Base-by-base conservation (phyloP, 192 early-diverging fungal genomes). In the Coemansia sp. region DNA sequence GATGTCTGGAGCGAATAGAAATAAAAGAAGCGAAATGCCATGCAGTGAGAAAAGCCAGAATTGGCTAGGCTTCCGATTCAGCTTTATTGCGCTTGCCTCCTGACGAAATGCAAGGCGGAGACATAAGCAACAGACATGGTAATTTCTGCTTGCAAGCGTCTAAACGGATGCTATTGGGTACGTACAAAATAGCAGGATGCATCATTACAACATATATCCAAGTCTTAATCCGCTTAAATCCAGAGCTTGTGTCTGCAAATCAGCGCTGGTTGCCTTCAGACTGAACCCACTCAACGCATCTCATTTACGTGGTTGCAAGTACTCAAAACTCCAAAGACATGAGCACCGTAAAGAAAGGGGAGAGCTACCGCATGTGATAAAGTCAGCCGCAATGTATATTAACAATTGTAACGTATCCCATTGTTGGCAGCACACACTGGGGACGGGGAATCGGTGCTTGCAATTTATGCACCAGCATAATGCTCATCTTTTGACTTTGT, bases 401-500 rank as follows among this genome's bases (percentile, higher is more conserved):
- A 18, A 48, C 47, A 48, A 48, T 48, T 4, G 0, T 15, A 48
- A 48, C n/a, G 18, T 7, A 18, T 48, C n/a, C 47, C 47, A 48
- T 48, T 48, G 47, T 48, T 48, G 47, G n/a, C 15, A 5, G n/a
- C n/a, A 8, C 17, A n/a, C 4, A 18, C n/a, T 8, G 17, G 8
- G 5, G 7, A 20, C 47, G 47, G 18, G 47, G 21, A 20, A n/a
- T 18, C 18, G 18, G 47, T 15, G 47, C 18, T 48, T 48, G 47
- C 47, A 48, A 48, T 48, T 48, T 48, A 48, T 48, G 47, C 47
- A 48, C 7, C 47, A 18, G 18, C 15, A 48, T 8, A 48, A 20
- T 48, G 47, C 7, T 48, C 47, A 48, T 21, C 18, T 48, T 48
- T 48, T 48, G 47, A 48, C 47, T 48, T 18, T 48, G 47, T 7